Conservation (phyloP, 192 early-diverging fungal genomes). For the Coemansia sp. region DNA sequence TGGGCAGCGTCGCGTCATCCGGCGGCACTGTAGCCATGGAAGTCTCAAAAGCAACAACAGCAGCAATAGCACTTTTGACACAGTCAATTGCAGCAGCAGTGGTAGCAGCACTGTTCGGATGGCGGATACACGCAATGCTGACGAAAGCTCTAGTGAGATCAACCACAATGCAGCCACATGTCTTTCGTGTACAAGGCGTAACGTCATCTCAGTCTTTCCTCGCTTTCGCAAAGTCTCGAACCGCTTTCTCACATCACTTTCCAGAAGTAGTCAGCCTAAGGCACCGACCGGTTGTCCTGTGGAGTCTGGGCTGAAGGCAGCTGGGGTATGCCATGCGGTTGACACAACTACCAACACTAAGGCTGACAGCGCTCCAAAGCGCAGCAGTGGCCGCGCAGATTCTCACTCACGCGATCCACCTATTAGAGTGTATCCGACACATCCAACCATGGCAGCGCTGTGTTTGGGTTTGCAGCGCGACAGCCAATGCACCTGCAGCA, state of each 20-base stretch:
- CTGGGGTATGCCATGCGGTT: not conserved
- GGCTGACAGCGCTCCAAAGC: not conserved
- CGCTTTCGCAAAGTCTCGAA: constrained; percentile 42
- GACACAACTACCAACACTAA: not conserved
- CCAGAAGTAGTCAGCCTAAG: constrained; percentile 26
- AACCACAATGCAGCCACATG: constrained; percentile 34
- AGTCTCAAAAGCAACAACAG: constrained; percentile 27
- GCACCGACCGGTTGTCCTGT: constrained; percentile 14
- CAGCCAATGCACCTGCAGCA: constrained; percentile 7
- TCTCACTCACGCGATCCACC: constrained; percentile 26
- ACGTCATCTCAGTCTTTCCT: constrained; percentile 42
- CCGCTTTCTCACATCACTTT: constrained; percentile 27
- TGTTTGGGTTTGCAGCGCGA: constrained; percentile 23
- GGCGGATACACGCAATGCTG: constrained; percentile 1
- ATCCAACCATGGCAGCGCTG: constrained; percentile 28
- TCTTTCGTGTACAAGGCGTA: constrained; percentile 40
- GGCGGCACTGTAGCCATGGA: constrained; percentile 34
- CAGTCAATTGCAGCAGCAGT: constrained; percentile 2
- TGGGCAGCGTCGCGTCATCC: constrained; percentile 17
- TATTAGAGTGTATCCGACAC: constrained; percentile 18
- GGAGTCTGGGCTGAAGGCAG: constrained; percentile 14
- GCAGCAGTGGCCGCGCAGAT: not conserved
- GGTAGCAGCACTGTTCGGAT: constrained; percentile 15
- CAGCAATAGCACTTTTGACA: constrained; percentile 10
- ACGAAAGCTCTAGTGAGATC: constrained; percentile 7